Evolutionary conservation across 1,284 basidiomycete genomes (phyloP).

Genomic region (Ustilago trichophora): DNA sequence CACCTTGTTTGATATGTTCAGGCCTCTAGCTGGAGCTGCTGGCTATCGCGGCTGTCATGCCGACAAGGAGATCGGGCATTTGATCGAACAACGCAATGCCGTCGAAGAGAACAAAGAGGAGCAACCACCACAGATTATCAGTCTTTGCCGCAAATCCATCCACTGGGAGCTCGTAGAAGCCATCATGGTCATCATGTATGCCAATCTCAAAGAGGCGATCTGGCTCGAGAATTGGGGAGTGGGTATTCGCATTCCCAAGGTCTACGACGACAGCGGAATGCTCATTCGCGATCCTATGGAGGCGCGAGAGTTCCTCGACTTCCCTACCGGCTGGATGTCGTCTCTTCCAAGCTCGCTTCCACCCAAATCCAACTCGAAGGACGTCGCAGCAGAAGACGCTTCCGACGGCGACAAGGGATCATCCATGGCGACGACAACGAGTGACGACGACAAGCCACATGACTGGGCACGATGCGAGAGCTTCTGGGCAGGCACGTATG

Average conservation of each 20-base stretch:
- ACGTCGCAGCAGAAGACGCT: not conserved
- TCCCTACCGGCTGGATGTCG: constrained; percentile 36
- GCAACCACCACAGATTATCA: not conserved
- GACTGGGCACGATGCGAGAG: constrained; percentile 56
- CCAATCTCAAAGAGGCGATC: constrained; percentile 50
- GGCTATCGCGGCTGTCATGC: constrained; percentile 30
- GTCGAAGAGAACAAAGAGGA: not conserved
- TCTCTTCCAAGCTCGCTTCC: constrained; percentile 16
- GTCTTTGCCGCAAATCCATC: constrained; percentile 35
- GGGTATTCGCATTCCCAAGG: constrained; percentile 45
- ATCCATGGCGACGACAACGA: not conserved
- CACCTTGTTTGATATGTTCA: constrained; percentile 17
- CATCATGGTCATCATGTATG: constrained; percentile 55
- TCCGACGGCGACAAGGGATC: not conserved
- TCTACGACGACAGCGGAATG: constrained; percentile 18
- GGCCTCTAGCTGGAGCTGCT: constrained; percentile 9
- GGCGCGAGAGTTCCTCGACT: constrained; percentile 28
- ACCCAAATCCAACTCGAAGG: constrained; percentile 3
- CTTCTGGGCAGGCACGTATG: constrained; percentile 47
- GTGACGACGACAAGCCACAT: constrained; percentile 46
- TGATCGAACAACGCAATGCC: constrained; percentile 13
- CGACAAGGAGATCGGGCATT: constrained; percentile 15
- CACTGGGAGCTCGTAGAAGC: constrained; percentile 53
- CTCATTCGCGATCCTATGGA: constrained; percentile 35
- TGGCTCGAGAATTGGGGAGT: constrained; percentile 49